A percentile compares a stretch with the other conserved stretches of the same genome.
Evolutionary conservation across 768 basidiomycete genomes (phyloP).

Genomic region (Boletus speciosus): DNA sequence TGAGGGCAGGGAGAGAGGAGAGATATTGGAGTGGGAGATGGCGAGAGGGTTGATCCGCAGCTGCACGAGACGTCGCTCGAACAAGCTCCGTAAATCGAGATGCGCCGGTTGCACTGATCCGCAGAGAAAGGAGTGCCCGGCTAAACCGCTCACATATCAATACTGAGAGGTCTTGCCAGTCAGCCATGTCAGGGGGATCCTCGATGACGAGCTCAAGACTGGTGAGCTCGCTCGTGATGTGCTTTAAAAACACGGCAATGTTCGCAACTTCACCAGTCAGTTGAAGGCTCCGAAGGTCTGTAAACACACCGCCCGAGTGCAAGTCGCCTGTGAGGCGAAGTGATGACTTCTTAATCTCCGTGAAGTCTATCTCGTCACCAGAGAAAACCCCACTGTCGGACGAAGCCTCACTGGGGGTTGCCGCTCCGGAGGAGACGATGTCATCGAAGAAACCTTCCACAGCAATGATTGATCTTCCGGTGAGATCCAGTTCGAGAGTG

Average conservation of each 20-base stretch:
- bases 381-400: conserved; percentile 79
- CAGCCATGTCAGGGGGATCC: conserved; percentile 69
- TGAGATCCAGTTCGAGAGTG: conserved; percentile 66
- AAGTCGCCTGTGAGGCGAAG: conserved; percentile 62
- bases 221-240: conserved; percentile 61
- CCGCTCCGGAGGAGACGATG: conserved; percentile 61
- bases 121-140: conserved; percentile 54
- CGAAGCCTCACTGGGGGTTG: conserved; percentile 66
- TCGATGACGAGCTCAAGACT: conserved; percentile 74
- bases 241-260: conserved; percentile 68
- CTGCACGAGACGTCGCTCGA: conserved; percentile 65
- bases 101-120: conserved; percentile 61
- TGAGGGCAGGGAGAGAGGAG: conserved; percentile 48
- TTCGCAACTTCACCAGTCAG: conserved; percentile 69
- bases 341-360: conserved; percentile 67
- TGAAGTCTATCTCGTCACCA: conserved; percentile 72
- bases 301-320: conserved; percentile 53
- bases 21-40: conserved; percentile 62
- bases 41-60: conserved; percentile 50
- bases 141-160: conserved; percentile 63
- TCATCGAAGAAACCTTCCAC: conserved; percentile 83
- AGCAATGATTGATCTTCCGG: conserved; percentile 60
- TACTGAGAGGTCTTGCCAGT: conserved; percentile 71
- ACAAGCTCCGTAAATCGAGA: conserved; percentile 81
- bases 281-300: conserved; percentile 54